Percentiles rank a stretch among this genome's conserved stretches.
Evolutionary conservation across 371 early-diverging fungal species (phyloP).

Genomic region (Rhizopus sp.): DNA sequence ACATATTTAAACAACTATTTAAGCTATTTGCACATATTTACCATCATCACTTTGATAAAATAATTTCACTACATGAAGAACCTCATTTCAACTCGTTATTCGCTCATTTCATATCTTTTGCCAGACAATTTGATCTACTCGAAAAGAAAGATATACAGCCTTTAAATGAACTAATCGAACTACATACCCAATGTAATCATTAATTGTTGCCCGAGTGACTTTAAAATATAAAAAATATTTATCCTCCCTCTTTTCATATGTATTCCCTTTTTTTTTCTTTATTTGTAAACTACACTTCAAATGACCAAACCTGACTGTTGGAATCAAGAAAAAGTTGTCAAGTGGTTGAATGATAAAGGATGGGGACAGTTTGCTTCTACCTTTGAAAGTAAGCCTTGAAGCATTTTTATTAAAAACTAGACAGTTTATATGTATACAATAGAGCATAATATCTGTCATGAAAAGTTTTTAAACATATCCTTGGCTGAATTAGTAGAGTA

Average conservation of each 20-base stretch:
- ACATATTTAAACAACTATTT: constrained; percentile 83
- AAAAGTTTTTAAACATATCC: constrained; percentile 42
- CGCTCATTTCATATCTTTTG: constrained; percentile 93
- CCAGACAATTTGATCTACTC: constrained; percentile 89
- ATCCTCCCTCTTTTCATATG: too few species aligned
- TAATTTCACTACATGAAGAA: constrained; percentile 81
- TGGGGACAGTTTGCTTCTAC: constrained; percentile 44
- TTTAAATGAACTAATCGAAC: constrained; percentile 75
- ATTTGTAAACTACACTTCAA: constrained; percentile 12
- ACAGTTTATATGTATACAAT: constrained; percentile 2
- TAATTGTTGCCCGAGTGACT: too few species aligned
- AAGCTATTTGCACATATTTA: constrained; percentile 94
- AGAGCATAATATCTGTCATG: constrained; percentile 42
- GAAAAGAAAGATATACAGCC: constrained; percentile 91
- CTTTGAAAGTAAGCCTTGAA: constrained; percentile 39
- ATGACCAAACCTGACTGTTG: constrained; percentile 34
- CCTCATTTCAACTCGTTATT: constrained; percentile 93
- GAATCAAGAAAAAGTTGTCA: constrained; percentile 40
- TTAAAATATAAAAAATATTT: too few species aligned
- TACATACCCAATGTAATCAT: too few species aligned
- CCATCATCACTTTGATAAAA: constrained; percentile 86
- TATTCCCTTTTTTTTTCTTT: constrained; percentile 2
- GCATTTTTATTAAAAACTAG: constrained; percentile 1
- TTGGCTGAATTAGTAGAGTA: constrained; percentile 43
- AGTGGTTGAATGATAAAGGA: constrained; percentile 46